These are phyloP conservation scores for Citrus reticulata DNA, from an alignment of 345 rosid genomes.

Conservation along the genomic window DNA sequence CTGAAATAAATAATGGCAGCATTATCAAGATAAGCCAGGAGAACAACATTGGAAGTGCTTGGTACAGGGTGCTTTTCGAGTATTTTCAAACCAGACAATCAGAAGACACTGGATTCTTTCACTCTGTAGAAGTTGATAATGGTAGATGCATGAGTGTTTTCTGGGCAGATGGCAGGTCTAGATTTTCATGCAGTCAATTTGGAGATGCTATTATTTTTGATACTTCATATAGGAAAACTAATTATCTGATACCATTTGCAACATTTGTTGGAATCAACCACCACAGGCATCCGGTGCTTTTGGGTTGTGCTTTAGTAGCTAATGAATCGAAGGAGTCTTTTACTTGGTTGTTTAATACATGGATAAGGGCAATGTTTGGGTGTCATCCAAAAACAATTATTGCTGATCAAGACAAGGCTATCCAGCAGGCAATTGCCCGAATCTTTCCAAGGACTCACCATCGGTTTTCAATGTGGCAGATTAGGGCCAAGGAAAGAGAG, in stretches of 20 bases:
- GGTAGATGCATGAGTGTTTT: conserved; percentile 71
- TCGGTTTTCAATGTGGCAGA: conserved; percentile 76
- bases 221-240: conserved; percentile 69
- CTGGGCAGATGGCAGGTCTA: conserved; percentile 92
- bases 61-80: conserved; percentile 67
- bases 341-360: conserved; percentile 78
- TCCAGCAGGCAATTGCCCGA: conserved; percentile 62
- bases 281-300: conserved; percentile 85
- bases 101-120: conserved; percentile 83
- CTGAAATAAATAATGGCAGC: conserved; percentile 31
- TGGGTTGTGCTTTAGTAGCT: conserved; percentile 80
- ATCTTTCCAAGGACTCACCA: conserved; percentile 79
- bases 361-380: conserved; percentile 79
- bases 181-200: conserved; percentile 84
- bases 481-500: conserved; percentile 60
- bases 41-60: conserved; percentile 66
- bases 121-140: conserved; percentile 50
- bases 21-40: conserved; percentile 27
- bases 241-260: conserved; percentile 67
- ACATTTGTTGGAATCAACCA: conserved; percentile 82
- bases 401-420: conserved; percentile 77
- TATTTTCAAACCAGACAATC: conserved; percentile 77
- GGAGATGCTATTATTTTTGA: conserved; percentile 71
- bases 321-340: conserved; percentile 67
- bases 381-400: conserved; percentile 66